A percentile compares a stretch with the other conserved stretches of the same genome.
Evolutionary conservation across 2,329 filamentous ascomycete genomes (phyloP).

Genomic region (Fusarium heterosporum): DNA sequence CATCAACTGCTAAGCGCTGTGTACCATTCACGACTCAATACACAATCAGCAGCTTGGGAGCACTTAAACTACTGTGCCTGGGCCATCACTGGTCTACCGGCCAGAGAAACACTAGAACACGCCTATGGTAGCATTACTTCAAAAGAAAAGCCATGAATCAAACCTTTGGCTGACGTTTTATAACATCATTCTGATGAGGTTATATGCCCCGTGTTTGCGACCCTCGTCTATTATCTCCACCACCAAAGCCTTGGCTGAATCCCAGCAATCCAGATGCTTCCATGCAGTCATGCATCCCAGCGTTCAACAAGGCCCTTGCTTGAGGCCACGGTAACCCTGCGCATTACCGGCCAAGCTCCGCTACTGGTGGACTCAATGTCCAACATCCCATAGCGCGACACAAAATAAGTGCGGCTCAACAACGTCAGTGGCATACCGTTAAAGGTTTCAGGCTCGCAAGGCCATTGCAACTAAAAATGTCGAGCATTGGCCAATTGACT

Average conservation of each 20-base stretch:
- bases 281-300: constrained; percentile 26
- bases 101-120: background rate
- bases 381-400: constrained; percentile 4
- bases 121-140: background rate
- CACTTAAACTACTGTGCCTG: constrained; percentile 4
- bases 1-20: constrained; percentile 27
- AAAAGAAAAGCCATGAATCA: background rate
- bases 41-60: constrained; percentile 5
- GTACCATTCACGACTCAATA: constrained; percentile 21
- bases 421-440: constrained; percentile 32
- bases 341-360: constrained; percentile 31
- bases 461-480: background rate
- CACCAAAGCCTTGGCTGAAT: constrained; percentile 3
- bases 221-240: constrained; percentile 1
- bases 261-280: constrained; percentile 36
- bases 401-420: constrained; percentile 36
- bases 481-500: background rate
- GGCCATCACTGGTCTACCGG: background rate
- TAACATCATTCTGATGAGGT: background rate
- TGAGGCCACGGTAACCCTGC: constrained; percentile 24
- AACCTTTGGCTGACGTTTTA: background rate
- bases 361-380: constrained; percentile 31
- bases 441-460: constrained; percentile 16
- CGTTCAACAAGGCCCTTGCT: constrained; percentile 27
- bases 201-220: background rate